Conservation (phyloP, 768 basidiomycete genomes). For the Boletus pseudopeckii region DNA sequence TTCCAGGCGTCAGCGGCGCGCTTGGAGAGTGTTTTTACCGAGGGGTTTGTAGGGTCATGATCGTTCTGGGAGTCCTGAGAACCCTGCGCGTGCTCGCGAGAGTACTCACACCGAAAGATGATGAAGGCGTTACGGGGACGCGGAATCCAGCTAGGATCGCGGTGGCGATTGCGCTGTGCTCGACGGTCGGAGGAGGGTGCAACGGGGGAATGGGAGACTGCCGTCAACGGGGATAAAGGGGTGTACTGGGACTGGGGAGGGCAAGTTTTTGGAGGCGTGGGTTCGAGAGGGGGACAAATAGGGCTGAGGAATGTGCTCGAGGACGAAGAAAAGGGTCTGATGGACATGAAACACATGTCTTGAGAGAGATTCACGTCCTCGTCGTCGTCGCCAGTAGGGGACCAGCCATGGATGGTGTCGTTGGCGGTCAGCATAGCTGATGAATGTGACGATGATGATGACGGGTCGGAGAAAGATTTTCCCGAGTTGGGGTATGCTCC, state of each 20-base stretch:
- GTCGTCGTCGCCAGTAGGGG: constrained; percentile 27
- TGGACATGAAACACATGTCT: constrained; percentile 7
- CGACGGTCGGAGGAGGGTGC: constrained; percentile 40
- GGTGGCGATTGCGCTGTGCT: constrained; percentile 37
- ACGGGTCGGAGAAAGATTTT: neutral
- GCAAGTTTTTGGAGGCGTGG: neutral
- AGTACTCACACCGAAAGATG: constrained; percentile 68
- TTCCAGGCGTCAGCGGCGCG: constrained; percentile 77
- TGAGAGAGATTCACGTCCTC: constrained; percentile 27
- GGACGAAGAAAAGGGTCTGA: constrained; percentile 1
- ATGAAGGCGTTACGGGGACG: constrained; percentile 72
- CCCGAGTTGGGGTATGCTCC: neutral
- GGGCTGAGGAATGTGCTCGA: constrained; percentile 7
- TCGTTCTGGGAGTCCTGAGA: constrained; percentile 35
- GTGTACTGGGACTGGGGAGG: neutral
- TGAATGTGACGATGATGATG: neutral
- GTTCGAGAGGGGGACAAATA: constrained; percentile 16
- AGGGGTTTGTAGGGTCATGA: constrained; percentile 12
- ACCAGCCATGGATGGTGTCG: constrained; percentile 25
- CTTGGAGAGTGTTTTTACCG: constrained; percentile 64
- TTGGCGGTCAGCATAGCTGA: constrained; percentile 10
- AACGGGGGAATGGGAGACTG: constrained; percentile 3
- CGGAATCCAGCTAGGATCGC: constrained; percentile 58
- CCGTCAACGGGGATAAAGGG: neutral
- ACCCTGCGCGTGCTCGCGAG: constrained; percentile 41